Conservation (phyloP, 2,329 filamentous ascomycete species). For the Knoxdaviesia proteae region DNA sequence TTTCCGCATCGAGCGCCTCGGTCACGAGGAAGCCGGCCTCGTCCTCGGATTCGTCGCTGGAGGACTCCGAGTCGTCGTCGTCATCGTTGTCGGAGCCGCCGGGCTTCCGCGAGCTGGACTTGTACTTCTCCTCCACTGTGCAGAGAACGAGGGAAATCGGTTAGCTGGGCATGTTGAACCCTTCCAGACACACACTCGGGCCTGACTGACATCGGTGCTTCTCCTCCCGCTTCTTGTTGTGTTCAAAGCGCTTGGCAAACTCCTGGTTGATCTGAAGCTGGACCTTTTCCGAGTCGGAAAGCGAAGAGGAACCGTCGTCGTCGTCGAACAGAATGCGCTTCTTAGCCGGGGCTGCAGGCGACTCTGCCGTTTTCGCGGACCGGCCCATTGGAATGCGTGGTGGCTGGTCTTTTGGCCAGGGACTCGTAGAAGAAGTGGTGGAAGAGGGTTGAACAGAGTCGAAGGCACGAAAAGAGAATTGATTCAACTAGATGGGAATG, state of each 20-base stretch:
- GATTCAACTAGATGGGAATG: no score
- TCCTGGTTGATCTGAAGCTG: conserved; percentile 73
- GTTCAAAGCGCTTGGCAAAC: conserved; percentile 73
- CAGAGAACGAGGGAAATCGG: neutral
- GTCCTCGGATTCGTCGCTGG: conserved; percentile 67
- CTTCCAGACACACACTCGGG: no score
- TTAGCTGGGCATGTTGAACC: no score
- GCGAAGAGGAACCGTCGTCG: conserved; percentile 8
- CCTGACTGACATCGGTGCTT: conserved; percentile 38
- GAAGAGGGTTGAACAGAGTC: no score
- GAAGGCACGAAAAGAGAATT: no score
- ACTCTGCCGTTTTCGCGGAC: neutral
- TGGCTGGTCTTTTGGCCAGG: no score
- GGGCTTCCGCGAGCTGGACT: conserved; percentile 42
- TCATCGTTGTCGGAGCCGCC: conserved; percentile 24
- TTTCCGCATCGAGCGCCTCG: conserved; percentile 66
- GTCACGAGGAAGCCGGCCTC: conserved; percentile 78
- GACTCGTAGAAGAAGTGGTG: no score
- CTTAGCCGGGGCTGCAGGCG: conserved; percentile 7
- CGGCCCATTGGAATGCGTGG: no score
- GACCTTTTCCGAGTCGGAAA: conserved; percentile 18
- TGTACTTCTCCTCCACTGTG: conserved; percentile 74
- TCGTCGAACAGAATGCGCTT: conserved; percentile 35
- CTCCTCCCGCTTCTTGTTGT: conserved; percentile 96
- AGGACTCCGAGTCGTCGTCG: conserved; percentile 38